phyloP scores from a whole-genome alignment of 305 asterid species.

The Caryopteris hybrid region DNA sequence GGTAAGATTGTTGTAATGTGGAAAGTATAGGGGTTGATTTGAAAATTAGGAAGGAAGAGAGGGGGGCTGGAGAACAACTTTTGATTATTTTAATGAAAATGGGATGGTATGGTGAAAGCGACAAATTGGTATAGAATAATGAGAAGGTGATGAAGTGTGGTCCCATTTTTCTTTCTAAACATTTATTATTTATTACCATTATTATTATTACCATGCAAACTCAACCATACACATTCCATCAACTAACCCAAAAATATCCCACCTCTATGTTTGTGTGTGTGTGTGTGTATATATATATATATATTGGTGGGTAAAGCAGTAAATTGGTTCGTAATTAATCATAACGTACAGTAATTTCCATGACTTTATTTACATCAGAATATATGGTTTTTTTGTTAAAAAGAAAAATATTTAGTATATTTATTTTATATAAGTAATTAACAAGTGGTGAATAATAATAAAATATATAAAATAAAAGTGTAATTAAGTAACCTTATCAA shows the following conservation, averaged over 20 bases:
- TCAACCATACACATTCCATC: slow-evolving; percentile 38
- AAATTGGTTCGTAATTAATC: no score
- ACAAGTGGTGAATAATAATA: no score
- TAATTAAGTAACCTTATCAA: neutral
- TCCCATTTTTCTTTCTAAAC: slow-evolving; percentile 18
- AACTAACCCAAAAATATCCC: slow-evolving; percentile 15
- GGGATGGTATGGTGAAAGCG: slow-evolving; percentile 3
- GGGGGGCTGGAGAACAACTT: neutral
- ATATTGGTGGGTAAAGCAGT: no score
- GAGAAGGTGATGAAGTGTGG: slow-evolving; percentile 17
- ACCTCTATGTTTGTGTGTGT: neutral
- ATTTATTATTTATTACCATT: slow-evolving; percentile 1
- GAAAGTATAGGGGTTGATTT: neutral
- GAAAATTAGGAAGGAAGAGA: neutral
- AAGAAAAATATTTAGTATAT: neutral
- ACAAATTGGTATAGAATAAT: neutral
- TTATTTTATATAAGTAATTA: no score
- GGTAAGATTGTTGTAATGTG: neutral
- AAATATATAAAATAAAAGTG: neutral
- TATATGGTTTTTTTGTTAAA: no score
- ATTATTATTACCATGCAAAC: slow-evolving; percentile 20
- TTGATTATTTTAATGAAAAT: slow-evolving; percentile 19
- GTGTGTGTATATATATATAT: no score
- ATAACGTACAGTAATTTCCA: no score
- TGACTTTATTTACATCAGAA: no score